Conservation (phyloP, 768 basidiomycete species). For the Agrocybe pediades region DNA sequence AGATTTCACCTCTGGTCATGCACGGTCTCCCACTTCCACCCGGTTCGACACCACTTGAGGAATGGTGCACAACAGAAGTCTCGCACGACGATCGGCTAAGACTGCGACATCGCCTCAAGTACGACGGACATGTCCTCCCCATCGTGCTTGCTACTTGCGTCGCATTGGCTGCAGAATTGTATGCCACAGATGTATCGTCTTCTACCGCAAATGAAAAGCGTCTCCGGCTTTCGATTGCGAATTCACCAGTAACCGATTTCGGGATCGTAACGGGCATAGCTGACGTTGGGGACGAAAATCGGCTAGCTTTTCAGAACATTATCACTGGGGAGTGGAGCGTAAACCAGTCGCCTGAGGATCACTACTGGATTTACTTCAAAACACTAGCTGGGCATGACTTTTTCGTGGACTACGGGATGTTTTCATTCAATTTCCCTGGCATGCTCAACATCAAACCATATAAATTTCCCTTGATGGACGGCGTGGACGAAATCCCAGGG, state of each 20-base stretch:
- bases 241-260: slow-evolving; percentile 45
- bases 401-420: slow-evolving; percentile 42
- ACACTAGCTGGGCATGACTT: slow-evolving; percentile 42
- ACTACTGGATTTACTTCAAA: slow-evolving; percentile 53
- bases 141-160: slow-evolving; percentile 32
- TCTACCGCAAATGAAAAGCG: slow-evolving; percentile 21
- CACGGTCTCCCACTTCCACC: slow-evolving; percentile 23
- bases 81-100: slow-evolving; percentile 26
- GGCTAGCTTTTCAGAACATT: slow-evolving; percentile 33
- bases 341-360: slow-evolving; percentile 45
- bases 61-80: slow-evolving; percentile 36
- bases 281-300: slow-evolving; percentile 34
- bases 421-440: slow-evolving; percentile 38
- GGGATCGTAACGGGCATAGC: slow-evolving; percentile 40
- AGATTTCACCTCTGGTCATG: slow-evolving; percentile 24
- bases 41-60: background rate
- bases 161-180: slow-evolving; percentile 37
- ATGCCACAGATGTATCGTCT: slow-evolving; percentile 29
- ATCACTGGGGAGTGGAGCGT: slow-evolving; percentile 19
- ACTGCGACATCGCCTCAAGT: slow-evolving; percentile 27
- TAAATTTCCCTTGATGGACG: background rate
- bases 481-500: slow-evolving; percentile 6
- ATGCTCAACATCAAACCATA: slow-evolving; percentile 9
- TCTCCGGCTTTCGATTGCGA: slow-evolving; percentile 35
- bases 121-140: slow-evolving; percentile 34